Percentiles rank a stretch among this genome's conserved stretches.
phyloP scores from a whole-genome alignment of 345 rosid genomes.

The Combretum micranthum region DNA sequence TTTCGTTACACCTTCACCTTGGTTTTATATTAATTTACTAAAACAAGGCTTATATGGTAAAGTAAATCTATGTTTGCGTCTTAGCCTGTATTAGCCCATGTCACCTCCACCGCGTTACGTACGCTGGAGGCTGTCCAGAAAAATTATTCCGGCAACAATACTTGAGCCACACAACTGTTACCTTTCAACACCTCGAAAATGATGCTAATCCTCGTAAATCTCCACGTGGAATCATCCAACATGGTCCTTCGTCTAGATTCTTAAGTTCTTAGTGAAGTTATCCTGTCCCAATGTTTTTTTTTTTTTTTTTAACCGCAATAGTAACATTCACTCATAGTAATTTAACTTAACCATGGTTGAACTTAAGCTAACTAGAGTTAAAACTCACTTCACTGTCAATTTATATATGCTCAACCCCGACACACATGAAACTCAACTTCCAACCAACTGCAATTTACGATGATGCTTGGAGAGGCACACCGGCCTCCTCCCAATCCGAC shows the following conservation, averaged over 20 bases:
- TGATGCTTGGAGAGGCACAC: constrained; percentile 10
- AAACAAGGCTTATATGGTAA: too few relatives aligned
- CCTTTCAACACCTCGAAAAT: too few relatives aligned
- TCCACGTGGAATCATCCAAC: background rate
- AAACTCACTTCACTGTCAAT: background rate
- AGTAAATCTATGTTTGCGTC: too few relatives aligned
- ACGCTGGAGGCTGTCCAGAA: too few relatives aligned
- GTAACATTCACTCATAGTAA: background rate
- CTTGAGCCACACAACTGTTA: too few relatives aligned
- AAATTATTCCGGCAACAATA: too few relatives aligned
- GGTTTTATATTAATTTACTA: too few relatives aligned
- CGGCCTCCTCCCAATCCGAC: constrained; percentile 6
- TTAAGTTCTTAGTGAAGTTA: background rate
- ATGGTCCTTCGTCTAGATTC: background rate
- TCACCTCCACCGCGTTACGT: too few relatives aligned
- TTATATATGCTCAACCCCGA: background rate
- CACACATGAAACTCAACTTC: background rate
- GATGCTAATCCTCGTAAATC: too few relatives aligned
- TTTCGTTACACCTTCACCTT: too few relatives aligned
- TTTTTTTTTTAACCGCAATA: background rate
- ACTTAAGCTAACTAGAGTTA: background rate
- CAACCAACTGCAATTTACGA: background rate
- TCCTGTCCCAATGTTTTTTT: background rate
- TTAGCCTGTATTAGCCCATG: too few relatives aligned
- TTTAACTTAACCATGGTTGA: background rate